Percentiles rank a stretch among this genome's conserved stretches.
Evolutionary conservation across 306 rosid genomes (phyloP).

Genomic region (Medicago lupulina): DNA sequence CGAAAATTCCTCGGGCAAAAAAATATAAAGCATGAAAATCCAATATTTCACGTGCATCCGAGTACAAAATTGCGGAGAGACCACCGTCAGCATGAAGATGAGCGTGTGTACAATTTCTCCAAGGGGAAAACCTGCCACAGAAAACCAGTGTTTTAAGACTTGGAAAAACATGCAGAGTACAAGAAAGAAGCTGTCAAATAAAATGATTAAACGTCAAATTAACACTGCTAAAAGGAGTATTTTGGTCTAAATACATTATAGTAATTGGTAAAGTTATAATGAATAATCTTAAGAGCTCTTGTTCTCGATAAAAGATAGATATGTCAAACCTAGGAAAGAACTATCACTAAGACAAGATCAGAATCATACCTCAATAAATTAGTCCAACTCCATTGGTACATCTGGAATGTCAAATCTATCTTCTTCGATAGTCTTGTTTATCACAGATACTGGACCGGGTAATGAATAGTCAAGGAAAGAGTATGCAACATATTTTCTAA

Average conservation of each 20-base stretch:
- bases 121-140: constrained; percentile 19
- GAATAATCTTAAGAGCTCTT: neutral
- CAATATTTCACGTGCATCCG: neutral
- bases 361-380: constrained; percentile 52
- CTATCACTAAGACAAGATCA: neutral
- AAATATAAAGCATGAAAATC: neutral
- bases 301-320: constrained; percentile 2
- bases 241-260: neutral
- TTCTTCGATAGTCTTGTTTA: constrained; percentile 78
- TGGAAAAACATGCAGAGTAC: constrained; percentile 10
- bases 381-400: constrained; percentile 90
- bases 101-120: constrained; percentile 16
- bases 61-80: constrained; percentile 16
- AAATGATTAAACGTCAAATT: neutral
- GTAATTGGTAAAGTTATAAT: neutral
- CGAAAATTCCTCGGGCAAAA: neutral
- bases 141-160: constrained; percentile 26
- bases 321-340: constrained; percentile 15
- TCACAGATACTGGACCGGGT: constrained; percentile 60
- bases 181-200: constrained; percentile 11
- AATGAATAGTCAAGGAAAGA: constrained; percentile 46
- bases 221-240: neutral
- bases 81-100: neutral
- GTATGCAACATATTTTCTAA: constrained; percentile 17
- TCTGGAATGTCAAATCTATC: constrained; percentile 84